Evolutionary conservation across 116 monocot species (phyloP).

Genomic region (Zostera marina): DNA sequence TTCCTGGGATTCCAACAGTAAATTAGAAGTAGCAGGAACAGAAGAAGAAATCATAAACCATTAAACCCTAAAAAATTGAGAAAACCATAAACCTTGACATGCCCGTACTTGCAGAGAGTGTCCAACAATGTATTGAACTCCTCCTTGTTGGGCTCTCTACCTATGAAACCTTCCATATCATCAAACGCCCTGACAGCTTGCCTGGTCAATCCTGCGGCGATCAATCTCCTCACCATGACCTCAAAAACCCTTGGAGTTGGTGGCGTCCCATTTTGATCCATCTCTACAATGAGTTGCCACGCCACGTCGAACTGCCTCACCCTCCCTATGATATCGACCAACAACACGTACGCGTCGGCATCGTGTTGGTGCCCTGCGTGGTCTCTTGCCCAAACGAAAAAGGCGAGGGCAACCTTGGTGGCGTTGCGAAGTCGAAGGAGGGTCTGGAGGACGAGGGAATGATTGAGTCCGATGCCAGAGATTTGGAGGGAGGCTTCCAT

Average conservation of each 20-base stretch:
- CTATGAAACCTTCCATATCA: constrained; percentile 88
- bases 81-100: constrained; percentile 43
- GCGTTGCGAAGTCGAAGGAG: constrained; percentile 80
- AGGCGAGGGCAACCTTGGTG: constrained; percentile 71
- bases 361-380: constrained; percentile 24
- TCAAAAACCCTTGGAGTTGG: constrained; percentile 45
- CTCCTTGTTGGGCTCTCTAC: constrained; percentile 25
- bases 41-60: neutral
- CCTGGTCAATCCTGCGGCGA: constrained; percentile 66
- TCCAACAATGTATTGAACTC: constrained; percentile 71
- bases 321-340: constrained; percentile 55
- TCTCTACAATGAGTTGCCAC: constrained; percentile 76
- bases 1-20: neutral
- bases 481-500: constrained; percentile 75
- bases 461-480: constrained; percentile 23
- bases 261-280: constrained; percentile 39
- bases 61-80: neutral
- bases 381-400: constrained; percentile 63
- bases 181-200: constrained; percentile 74
- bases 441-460: constrained; percentile 43
- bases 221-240: constrained; percentile 44
- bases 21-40: neutral
- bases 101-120: constrained; percentile 91
- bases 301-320: constrained; percentile 78
- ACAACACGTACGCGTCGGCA: constrained; percentile 43